Evolutionary conservation across 2,329 filamentous ascomycete species (phyloP).

Genomic region (Fusarium subtropicale): DNA sequence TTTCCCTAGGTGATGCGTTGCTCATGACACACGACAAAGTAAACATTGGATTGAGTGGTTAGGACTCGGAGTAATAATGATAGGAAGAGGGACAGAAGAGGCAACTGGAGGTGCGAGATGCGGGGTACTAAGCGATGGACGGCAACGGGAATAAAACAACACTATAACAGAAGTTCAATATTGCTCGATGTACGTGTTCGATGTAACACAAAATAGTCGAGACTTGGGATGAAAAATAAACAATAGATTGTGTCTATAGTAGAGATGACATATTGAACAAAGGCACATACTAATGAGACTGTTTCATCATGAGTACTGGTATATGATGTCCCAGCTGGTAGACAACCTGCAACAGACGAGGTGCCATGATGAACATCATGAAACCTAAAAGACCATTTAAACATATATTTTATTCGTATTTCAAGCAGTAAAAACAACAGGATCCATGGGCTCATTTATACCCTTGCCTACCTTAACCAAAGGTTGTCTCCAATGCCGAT

Average conservation of each 20-base stretch:
- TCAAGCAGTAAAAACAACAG: background rate
- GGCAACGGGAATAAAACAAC: background rate
- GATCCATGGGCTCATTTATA: background rate
- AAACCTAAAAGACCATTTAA: background rate
- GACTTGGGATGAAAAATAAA: background rate
- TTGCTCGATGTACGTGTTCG: background rate
- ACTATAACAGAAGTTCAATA: background rate
- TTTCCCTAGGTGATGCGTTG: background rate
- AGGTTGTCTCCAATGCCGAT: background rate
- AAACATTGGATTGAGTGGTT: background rate
- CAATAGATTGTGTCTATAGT: background rate
- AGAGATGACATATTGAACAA: background rate
- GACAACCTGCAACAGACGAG: slow-evolving; percentile 4
- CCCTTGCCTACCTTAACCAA: background rate
- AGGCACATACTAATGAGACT: background rate
- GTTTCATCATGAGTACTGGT: slow-evolving; percentile 12
- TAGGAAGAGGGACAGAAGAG: background rate
- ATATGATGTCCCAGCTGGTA: background rate
- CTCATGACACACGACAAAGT: slow-evolving; percentile 2
- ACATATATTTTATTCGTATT: background rate
- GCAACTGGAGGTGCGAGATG: background rate
- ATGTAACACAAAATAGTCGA: background rate
- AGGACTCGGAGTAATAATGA: background rate
- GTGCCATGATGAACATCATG: slow-evolving; percentile 18
- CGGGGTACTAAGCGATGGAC: slow-evolving; percentile 1